phyloP scores from a whole-genome alignment of 352 stramenopile genomes.

The Pythium volutum region DNA sequence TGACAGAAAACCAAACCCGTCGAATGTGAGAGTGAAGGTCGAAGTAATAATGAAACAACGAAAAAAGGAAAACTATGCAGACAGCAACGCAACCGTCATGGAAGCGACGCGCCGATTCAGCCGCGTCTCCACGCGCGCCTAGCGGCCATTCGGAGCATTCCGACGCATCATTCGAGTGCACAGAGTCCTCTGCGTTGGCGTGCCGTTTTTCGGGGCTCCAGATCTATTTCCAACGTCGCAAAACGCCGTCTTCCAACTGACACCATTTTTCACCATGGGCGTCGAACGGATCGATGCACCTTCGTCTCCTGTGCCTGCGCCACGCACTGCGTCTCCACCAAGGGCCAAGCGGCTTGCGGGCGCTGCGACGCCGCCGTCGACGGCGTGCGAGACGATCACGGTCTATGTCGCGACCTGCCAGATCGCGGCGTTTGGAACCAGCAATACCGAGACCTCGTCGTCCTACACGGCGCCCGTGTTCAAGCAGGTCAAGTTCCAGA shows the following conservation, averaged over 20 bases:
- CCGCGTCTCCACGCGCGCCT: background rate
- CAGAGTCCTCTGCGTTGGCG: background rate
- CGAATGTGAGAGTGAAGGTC: background rate
- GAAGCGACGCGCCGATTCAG: background rate
- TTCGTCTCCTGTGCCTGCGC: background rate
- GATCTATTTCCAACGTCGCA: background rate
- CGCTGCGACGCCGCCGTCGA: background rate
- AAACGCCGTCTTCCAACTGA: background rate
- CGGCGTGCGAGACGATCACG: constrained; percentile 32
- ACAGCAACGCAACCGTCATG: background rate
- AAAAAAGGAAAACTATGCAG: background rate
- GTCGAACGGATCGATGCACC: background rate
- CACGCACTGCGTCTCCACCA: background rate
- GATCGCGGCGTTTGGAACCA: constrained; percentile 25
- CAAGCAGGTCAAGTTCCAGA: constrained; percentile 56
- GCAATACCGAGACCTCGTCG: background rate
- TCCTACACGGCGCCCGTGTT: constrained; percentile 25
- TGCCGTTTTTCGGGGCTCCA: background rate
- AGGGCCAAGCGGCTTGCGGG: background rate
- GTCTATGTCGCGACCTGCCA: constrained; percentile 66
- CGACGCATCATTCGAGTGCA: background rate
- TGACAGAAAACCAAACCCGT: constrained; percentile 3
- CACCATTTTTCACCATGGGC: background rate
- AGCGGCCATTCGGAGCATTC: background rate
- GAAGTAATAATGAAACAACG: background rate